These are phyloP conservation scores for Haematococcus lacustris DNA, from an alignment of 139 green algal species.

Conservation along the genomic window DNA sequence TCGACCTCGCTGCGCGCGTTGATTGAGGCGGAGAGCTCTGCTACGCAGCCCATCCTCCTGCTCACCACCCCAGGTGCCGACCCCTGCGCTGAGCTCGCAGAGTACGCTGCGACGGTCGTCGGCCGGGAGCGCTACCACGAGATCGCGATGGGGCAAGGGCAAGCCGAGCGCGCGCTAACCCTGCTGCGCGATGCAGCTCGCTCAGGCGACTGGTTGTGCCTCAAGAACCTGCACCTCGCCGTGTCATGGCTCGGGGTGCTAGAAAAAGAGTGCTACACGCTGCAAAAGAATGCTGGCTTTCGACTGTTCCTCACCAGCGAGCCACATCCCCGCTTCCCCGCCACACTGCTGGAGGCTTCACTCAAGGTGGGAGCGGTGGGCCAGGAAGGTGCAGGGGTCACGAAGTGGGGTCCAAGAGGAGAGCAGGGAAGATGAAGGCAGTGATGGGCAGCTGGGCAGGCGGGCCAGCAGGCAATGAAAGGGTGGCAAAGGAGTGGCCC, in stretches of 20 bases:
- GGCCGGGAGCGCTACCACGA: conserved; percentile 44
- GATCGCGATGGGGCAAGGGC: conserved; percentile 80
- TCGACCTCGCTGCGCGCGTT: conserved; percentile 36
- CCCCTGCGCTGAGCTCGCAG: conserved; percentile 65
- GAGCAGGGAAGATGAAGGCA: too few species aligned
- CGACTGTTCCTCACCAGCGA: conserved; percentile 70
- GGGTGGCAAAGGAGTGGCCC: too few species aligned
- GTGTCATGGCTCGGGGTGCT: conserved; percentile 68
- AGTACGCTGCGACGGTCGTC: conserved; percentile 41
- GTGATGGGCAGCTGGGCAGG: too few species aligned
- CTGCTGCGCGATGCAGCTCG: conserved; percentile 62
- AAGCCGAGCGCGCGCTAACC: conserved; percentile 55
- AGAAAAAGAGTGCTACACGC: conserved; percentile 56
- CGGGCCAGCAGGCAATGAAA: too few species aligned
- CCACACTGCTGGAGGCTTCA: conserved; percentile 60
- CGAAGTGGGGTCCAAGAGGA: too few species aligned
- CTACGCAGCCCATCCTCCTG: conserved; percentile 61
- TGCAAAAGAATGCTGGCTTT: conserved; percentile 48
- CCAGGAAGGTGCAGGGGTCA: too few species aligned
- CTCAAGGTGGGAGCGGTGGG: too few species aligned
- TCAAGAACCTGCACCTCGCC: conserved; percentile 83
- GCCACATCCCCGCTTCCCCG: conserved; percentile 57
- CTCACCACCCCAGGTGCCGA: conserved; percentile 67
- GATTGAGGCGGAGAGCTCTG: conserved; percentile 16
- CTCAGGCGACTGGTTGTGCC: conserved; percentile 65